A percentile compares a stretch with the other conserved stretches of the same genome.
Conservation (phyloP, 345 rosid genomes). For the Firmiana major region DNA sequence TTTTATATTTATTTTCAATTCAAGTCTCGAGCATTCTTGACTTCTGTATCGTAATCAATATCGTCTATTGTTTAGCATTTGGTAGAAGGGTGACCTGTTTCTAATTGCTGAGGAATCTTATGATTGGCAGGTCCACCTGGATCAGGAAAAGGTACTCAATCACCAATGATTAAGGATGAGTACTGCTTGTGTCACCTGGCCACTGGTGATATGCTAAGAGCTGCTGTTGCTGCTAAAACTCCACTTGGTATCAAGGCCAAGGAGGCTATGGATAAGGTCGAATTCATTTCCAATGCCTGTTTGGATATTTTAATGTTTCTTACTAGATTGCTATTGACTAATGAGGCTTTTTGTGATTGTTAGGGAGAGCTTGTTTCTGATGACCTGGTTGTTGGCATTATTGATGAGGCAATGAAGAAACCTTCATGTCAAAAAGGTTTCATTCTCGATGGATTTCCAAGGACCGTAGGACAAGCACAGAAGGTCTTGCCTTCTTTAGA, state of each 20-base stretch:
- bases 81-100: not conserved
- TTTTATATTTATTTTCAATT: not conserved
- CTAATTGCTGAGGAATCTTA: not conserved
- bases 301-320: not conserved
- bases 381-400: slow-evolving; percentile 90
- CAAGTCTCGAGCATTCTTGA: not conserved
- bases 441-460: slow-evolving; percentile 92
- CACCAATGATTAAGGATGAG: slow-evolving; percentile 90
- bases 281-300: not conserved
- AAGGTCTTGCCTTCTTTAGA: slow-evolving; percentile 44
- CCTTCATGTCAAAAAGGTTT: slow-evolving; percentile 93
- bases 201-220: slow-evolving; percentile 98
- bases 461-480: slow-evolving; percentile 88
- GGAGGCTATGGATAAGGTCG: slow-evolving; percentile 96
- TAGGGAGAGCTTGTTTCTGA: slow-evolving; percentile 96
- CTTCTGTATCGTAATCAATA: not conserved
- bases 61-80: not conserved
- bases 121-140: slow-evolving; percentile 90
- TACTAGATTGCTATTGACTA: slow-evolving; percentile 13
- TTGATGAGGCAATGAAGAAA: slow-evolving; percentile 91
- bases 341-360: slow-evolving; percentile 16
- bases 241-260: slow-evolving; percentile 95
- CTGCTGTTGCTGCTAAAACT: slow-evolving; percentile 89
- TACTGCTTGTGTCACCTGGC: slow-evolving; percentile 96
- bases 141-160: slow-evolving; percentile 97